phyloP scores from a whole-genome alignment of 139 green algal genomes.

The Chlamydomonas sp. region DNA sequence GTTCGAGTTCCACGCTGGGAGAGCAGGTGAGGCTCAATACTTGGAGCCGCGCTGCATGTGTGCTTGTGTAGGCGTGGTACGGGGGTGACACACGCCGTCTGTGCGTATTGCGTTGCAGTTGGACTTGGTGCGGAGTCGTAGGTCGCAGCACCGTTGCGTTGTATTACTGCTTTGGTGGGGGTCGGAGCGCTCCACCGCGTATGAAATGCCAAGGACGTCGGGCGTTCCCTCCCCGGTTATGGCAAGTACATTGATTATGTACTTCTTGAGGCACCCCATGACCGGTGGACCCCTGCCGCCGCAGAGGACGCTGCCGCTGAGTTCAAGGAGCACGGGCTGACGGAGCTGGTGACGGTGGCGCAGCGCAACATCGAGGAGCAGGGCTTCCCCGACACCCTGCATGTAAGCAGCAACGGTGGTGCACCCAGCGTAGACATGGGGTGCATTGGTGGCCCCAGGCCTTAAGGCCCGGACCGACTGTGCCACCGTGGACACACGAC shows the following conservation, averaged over 20 bases:
- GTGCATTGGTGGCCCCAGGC: too few species aligned
- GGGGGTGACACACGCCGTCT: not conserved
- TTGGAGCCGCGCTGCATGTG: not conserved
- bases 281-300: too few species aligned
- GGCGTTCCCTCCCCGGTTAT: too few species aligned
- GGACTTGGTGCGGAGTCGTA: not conserved
- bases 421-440: too few species aligned
- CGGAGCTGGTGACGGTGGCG: slow-evolving; percentile 44
- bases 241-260: not conserved
- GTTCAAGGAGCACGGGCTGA: slow-evolving; percentile 54
- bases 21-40: slow-evolving; percentile 46
- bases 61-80: not conserved
- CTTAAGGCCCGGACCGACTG: too few species aligned
- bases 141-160: not conserved
- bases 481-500: too few species aligned
- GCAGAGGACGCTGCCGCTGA: slow-evolving; percentile 61
- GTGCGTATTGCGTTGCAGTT: not conserved
- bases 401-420: slow-evolving; percentile 36
- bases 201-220: not conserved
- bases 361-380: slow-evolving; percentile 87
- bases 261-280: not conserved
- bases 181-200: not conserved
- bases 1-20: slow-evolving; percentile 94
- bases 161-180: not conserved
- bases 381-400: slow-evolving; percentile 84